Base-by-base conservation (phyloP, 306 rosid species). In the Carpinus fangiana region DNA sequence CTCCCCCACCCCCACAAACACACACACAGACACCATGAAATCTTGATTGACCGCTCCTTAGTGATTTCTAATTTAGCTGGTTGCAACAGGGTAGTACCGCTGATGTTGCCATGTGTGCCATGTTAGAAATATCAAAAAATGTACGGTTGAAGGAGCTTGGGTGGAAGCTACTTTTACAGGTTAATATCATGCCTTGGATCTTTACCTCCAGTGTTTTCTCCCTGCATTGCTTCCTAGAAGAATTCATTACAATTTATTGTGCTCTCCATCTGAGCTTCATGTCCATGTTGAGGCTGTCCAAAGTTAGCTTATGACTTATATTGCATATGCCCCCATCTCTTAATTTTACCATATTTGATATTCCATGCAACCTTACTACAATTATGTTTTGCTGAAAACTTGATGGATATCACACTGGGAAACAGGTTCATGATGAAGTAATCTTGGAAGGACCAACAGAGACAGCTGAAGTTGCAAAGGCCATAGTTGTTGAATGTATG, bases 71-170 rank as follows among this genome's bases (percentile, higher is more conserved):
- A 45, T 54, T 62, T 65, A 9, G 61, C 75, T 21, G 36, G 83
- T 84, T 88, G 81, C 62, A 60, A 90, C 97, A 93, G 96, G 98
- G 98, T 70, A 94, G 98, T 76, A 97, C 97, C 12, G 98, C 98
- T 26, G 98, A 94, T 84, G 98, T 94, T 75, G 97, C 98, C 88
- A 94, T 92, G 98, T 94, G 98, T 78, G 98, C 98, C 81, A 94
- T 94, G 98, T 79, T 94, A 77, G 90, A 94, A 86, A 90, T 94
- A 82, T 83, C 90, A 56, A 86, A 73, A 48, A 90, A 90, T 86
- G 73, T 73, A 54, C 79, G 17, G 51, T 87, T 94, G 84, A 90
- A 83, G 84, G 91, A 92, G 80, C 97, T 94, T 60, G 97, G 98
- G 17, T 94, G 98, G 97, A 90, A 80, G 84, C 89, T 94, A 76